phyloP scores from a whole-genome alignment of 2,329 filamentous ascomycete species.

The Pseudocercospora musae region DNA sequence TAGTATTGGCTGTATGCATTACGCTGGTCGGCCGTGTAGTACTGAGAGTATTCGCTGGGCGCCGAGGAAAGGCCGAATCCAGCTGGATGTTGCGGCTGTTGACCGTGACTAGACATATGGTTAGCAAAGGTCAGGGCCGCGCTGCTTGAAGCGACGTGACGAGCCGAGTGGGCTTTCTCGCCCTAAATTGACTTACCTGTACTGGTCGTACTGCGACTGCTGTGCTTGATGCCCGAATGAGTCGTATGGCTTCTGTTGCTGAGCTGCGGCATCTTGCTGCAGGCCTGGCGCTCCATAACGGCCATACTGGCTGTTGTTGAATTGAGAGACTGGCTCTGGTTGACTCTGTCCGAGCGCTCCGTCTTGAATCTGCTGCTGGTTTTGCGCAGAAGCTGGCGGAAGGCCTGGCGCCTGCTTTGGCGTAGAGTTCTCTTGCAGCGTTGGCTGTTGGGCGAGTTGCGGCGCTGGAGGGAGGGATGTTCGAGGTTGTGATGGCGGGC shows the following conservation, averaged over 20 bases:
- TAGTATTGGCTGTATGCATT: conserved; percentile 71
- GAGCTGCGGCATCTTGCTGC: conserved; percentile 55
- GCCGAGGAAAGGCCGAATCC: conserved; percentile 69
- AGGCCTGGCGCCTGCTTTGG: conserved; percentile 61
- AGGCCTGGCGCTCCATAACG: conserved; percentile 63
- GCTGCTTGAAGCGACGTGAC: not conserved
- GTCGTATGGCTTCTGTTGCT: conserved; percentile 79
- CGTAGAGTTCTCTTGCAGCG: conserved; percentile 42
- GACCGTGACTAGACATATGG: conserved; percentile 37
- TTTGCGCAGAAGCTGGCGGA: conserved; percentile 57
- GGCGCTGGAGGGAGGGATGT: conserved; percentile 77
- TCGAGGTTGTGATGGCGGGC: conserved; percentile 79
- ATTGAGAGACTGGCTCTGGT: conserved; percentile 46
- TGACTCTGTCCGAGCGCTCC: conserved; percentile 52
- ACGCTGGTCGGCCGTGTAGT: conserved; percentile 76
- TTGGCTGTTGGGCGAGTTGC: conserved; percentile 42
- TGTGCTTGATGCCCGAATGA: conserved; percentile 75
- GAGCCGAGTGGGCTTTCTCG: not conserved
- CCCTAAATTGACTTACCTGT: conserved; percentile 24
- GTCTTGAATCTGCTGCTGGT: conserved; percentile 40
- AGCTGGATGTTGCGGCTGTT: conserved; percentile 53
- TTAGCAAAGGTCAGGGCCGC: not conserved
- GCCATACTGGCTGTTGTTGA: conserved; percentile 64
- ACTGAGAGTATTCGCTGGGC: conserved; percentile 76
- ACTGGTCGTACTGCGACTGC: conserved; percentile 46